Conservation (phyloP, 371 early-diverging fungal genomes). For the Fennellomyces sp. region DNA sequence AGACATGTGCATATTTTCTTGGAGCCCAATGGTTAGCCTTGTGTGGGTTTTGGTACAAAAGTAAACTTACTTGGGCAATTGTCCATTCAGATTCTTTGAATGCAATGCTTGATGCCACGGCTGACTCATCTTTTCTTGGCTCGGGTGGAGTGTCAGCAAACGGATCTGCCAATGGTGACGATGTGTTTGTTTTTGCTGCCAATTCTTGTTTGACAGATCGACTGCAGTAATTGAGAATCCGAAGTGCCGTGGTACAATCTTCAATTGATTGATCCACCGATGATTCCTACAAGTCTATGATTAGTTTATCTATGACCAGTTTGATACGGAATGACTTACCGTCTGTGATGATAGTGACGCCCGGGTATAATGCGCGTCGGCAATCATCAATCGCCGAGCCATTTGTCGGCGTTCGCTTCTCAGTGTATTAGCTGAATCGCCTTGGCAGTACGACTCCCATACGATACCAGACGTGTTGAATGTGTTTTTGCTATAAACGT, state of each 20-base stretch:
- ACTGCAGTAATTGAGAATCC: constrained; percentile 4
- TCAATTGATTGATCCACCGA: constrained; percentile 19
- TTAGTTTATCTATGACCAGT: neutral
- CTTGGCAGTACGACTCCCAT: constrained; percentile 9
- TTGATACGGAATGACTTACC: constrained; percentile 5
- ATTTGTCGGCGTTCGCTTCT: constrained; percentile 1
- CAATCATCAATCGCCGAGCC: constrained; percentile 11
- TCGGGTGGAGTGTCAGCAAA: constrained; percentile 7
- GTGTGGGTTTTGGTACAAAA: neutral
- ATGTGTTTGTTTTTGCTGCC: neutral
- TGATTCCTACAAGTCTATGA: neutral
- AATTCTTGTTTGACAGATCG: neutral
- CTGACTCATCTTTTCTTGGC: neutral
- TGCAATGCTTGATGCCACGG: constrained; percentile 9
- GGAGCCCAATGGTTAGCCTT: neutral
- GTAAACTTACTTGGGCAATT: constrained; percentile 29
- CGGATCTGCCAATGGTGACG: constrained; percentile 6
- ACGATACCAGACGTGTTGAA: constrained; percentile 14
- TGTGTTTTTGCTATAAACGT: constrained; percentile 9
- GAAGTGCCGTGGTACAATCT: constrained; percentile 13
- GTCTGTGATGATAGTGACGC: constrained; percentile 16
- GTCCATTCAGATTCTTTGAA: constrained; percentile 46
- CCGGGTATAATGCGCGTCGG: constrained; percentile 21
- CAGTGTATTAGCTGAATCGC: neutral
- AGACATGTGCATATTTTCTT: constrained; percentile 52